A percentile compares a stretch with the other conserved stretches of the same genome.
Evolutionary conservation across 257 asterid genomes (phyloP).

Genomic region (Salvia miltiorrhiza): DNA sequence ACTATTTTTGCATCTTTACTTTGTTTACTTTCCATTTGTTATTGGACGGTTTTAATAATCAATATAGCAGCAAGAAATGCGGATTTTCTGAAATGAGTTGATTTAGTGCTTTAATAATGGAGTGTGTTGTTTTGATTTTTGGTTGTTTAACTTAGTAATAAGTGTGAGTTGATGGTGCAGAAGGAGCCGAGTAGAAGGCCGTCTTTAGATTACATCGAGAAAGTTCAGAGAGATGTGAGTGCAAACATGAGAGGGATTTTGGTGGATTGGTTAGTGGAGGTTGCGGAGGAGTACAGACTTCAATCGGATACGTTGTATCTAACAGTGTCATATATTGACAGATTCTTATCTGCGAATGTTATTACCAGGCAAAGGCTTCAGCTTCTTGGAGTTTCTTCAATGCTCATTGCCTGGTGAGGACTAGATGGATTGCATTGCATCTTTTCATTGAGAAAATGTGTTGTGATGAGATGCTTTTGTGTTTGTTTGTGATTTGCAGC

Average conservation of each 20-base stretch:
- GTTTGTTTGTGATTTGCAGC: slow-evolving; percentile 29
- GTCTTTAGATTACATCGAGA: slow-evolving; percentile 49
- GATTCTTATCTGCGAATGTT: slow-evolving; percentile 50
- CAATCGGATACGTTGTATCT: slow-evolving; percentile 62
- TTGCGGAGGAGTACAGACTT: slow-evolving; percentile 71
- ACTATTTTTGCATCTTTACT: not conserved
- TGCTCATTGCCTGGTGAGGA: slow-evolving; percentile 94
- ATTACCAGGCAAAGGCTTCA: slow-evolving; percentile 58
- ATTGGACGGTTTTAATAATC: no score
- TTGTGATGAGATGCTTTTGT: not conserved
- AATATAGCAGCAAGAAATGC: not conserved
- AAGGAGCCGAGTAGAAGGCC: slow-evolving; percentile 50
- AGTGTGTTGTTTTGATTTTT: not conserved
- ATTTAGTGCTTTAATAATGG: not conserved
- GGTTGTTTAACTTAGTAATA: not conserved
- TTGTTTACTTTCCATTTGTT: not conserved
- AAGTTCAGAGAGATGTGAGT: slow-evolving; percentile 60
- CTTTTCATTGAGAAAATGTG: not conserved
- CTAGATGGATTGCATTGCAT: not conserved
- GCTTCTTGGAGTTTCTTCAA: slow-evolving; percentile 90
- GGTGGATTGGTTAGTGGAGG: slow-evolving; percentile 90
- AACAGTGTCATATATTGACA: slow-evolving; percentile 58
- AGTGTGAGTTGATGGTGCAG: slow-evolving; percentile 15
- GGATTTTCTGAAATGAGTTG: not conserved
- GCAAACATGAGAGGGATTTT: slow-evolving; percentile 74